Base-by-base conservation (phyloP, 2,329 filamentous ascomycete genomes). In the Graphilbum fragrans region DNA sequence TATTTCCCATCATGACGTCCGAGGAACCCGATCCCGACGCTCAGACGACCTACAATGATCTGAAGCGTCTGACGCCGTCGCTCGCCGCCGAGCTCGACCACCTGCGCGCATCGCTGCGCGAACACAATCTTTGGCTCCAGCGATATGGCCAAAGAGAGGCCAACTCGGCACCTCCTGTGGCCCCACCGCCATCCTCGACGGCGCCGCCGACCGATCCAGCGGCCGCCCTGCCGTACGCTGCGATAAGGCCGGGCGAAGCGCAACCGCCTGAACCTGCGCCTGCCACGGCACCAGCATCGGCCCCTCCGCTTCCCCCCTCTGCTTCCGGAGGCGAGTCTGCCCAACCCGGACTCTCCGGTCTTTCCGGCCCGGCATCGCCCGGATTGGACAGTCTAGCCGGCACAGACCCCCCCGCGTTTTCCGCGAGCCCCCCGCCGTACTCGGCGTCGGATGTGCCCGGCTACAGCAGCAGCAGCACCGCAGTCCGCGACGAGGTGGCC, bases 121-220 rank as follows among this genome's bases (percentile, higher is more conserved):
- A 56, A 36, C 53, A 56, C 49, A 54, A 53, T 35, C 48, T 56
- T 6, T 56, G 53, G 53, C 48, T 56, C 18, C 53, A 53, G 41
- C 47, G 50, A 0, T 54, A 54, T 27, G 53, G 51, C 40, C 40
- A 36, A 41, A 31, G 22, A 39, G 19, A 29, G 29, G 38, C 34
- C 14, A 33, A 20, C n/a, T 17, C 22, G 21, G 40, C 25, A n/a
- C 23, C 22, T 21, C 35, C n/a, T n/a, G n/a, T n/a, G n/a, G n/a
- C n/a, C n/a, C n/a, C n/a, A n/a, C n/a, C n/a, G n/a, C n/a, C n/a
- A 25, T 16, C 35, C n/a, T 32, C 43, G 2, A 14, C 41, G 2
- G 12, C 46, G 17, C 34, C 37, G 35, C 29, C 39, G 2, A 37
- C 39, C 10, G 36, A 44, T 18, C 39, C 41, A 7, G 23, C 17